Evolutionary conservation across 2,329 filamentous ascomycete species (phyloP), one percentile per base, ranked within the genome.

Genomic region (Byssothecium circinans): DNA sequence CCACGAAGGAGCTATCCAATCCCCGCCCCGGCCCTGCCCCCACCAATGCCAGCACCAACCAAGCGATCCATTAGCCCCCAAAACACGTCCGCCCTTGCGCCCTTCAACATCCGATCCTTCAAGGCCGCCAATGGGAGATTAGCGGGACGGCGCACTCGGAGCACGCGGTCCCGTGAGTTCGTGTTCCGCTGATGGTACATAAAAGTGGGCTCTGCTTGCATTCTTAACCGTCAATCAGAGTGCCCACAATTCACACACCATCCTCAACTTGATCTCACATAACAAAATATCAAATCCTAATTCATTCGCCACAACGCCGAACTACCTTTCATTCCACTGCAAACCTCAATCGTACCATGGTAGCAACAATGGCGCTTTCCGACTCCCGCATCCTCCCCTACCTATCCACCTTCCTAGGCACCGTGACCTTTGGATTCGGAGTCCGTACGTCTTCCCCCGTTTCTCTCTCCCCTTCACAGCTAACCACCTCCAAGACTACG

Each of bases 361-460:
- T 2, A 3, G 11, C n/a, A 3, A 49, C 22, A n/a, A 58, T 58
- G 56, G 19, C 36, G 4, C 22, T 55, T 32, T 51, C 52, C 2
- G 15, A 29, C n/a, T 44, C 43, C 34, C 50, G 51, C 18, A 17
- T 34, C 15, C 52, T 64, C 12, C 48, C 30, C 35, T 51, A 50
- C 43, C 10, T 55, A 18, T 50, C 59, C 23, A 47, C 50, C 23
- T 27, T 62, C 49, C 65, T 68, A 49, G 60, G 54, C 37, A 50
- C 53, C 33, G 58, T 70, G 27, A 61, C 57, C 47, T 53, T 74
- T 8, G 62, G 56, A 33, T 73, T 75, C 51, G 73, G 74, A 45
- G 46, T 69, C 47, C 72, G 23, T 25, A 25, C 23, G 10, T 6
- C 10, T 25, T 10, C 23, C 23, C 23, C 23, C 5, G 23, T 6